phyloP scores from a whole-genome alignment of 257 asterid genomes.

The Primulina huaijiensis region DNA sequence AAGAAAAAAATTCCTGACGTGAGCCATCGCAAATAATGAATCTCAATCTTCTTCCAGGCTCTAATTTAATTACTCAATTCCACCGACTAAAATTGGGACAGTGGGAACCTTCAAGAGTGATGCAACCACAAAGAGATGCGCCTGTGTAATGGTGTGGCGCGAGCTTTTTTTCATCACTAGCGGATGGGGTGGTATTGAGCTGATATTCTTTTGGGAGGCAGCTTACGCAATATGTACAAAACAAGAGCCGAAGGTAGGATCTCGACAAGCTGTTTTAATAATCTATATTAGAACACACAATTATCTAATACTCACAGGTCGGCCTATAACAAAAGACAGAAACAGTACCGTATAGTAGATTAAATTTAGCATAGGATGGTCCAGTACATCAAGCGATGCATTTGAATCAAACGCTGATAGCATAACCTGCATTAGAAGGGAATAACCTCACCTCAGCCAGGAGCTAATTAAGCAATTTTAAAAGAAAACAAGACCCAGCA shows the following conservation, averaged over 20 bases:
- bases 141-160: background rate
- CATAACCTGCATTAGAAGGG: conserved; percentile 51
- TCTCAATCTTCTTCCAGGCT: background rate
- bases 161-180: conserved; percentile 15
- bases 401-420: conserved; percentile 75
- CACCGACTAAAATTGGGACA: background rate
- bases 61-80: background rate
- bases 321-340: conserved; percentile 3
- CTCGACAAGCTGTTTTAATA: conserved; percentile 66
- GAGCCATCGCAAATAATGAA: background rate
- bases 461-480: background rate
- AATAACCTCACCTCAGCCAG: conserved; percentile 10
- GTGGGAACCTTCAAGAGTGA: conserved; percentile 5
- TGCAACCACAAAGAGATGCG: conserved; percentile 15
- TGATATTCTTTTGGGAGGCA: conserved; percentile 61
- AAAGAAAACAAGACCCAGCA: background rate
- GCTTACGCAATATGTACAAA: conserved; percentile 65
- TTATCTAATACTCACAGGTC: background rate
- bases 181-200: conserved; percentile 70
- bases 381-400: conserved; percentile 75
- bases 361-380: conserved; percentile 77
- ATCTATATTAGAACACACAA: conserved; percentile 18
- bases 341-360: conserved; percentile 70
- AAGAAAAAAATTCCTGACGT: background rate
- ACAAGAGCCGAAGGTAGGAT: conserved; percentile 68